Evolutionary conservation across 495 filamentous ascomycete genomes (phyloP).

Genomic region (Hypoxylon lenormandii): DNA sequence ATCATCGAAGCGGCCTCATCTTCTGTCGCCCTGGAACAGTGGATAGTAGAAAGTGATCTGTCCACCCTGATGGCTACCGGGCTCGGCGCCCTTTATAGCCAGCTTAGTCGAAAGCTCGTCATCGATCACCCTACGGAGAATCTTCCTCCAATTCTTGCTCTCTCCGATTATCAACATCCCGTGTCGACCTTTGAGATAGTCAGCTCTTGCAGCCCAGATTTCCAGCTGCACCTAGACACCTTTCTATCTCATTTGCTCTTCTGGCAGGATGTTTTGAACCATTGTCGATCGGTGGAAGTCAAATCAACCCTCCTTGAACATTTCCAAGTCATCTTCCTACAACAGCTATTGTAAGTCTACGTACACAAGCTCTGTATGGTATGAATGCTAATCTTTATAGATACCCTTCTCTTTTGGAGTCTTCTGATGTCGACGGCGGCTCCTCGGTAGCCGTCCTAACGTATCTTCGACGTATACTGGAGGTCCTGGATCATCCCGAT

Average conservation of each 20-base stretch:
- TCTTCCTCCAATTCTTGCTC: slow-evolving; percentile 80
- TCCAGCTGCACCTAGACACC: slow-evolving; percentile 84
- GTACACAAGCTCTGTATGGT: neutral
- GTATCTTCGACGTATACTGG: slow-evolving; percentile 89
- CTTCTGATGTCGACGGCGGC: slow-evolving; percentile 94
- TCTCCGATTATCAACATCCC: slow-evolving; percentile 82
- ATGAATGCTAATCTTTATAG: slow-evolving; percentile 58
- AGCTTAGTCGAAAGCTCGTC: slow-evolving; percentile 81
- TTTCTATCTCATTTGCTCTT: slow-evolving; percentile 95
- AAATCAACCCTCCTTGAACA: slow-evolving; percentile 93
- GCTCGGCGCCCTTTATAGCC: slow-evolving; percentile 93
- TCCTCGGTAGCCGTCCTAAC: slow-evolving; percentile 96
- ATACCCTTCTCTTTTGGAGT: slow-evolving; percentile 94
- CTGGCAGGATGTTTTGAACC: slow-evolving; percentile 97
- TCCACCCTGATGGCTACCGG: slow-evolving; percentile 97
- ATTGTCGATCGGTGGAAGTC: slow-evolving; percentile 90
- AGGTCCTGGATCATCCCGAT: slow-evolving; percentile 89
- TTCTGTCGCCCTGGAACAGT: slow-evolving; percentile 84
- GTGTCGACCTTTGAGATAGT: slow-evolving; percentile 73
- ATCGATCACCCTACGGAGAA: slow-evolving; percentile 71
- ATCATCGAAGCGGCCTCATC: slow-evolving; percentile 92
- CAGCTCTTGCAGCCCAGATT: slow-evolving; percentile 73
- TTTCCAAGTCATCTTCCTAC: slow-evolving; percentile 95
- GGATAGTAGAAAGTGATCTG: slow-evolving; percentile 96
- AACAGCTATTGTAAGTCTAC: slow-evolving; percentile 83